Conservation (phyloP, 176 grass and related monocot species). For the Chloris gayana region DNA sequence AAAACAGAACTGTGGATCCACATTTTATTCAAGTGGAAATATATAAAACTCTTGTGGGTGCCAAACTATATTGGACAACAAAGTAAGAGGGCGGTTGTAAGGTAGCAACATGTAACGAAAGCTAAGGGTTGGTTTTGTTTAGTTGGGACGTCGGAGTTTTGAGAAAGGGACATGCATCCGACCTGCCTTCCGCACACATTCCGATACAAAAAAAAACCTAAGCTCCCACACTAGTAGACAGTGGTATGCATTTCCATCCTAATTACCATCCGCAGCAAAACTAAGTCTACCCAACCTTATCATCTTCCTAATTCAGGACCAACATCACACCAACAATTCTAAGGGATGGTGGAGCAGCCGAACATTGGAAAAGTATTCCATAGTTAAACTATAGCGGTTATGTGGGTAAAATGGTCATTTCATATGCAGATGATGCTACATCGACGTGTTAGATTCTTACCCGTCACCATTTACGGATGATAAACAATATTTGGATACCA, state of each 20-base stretch:
- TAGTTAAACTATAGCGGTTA: not conserved
- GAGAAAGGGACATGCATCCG: constrained; percentile 50
- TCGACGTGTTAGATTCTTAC: constrained; percentile 8
- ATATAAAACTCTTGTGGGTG: not conserved
- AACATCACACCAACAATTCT: constrained; percentile 15
- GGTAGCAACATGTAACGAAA: constrained; percentile 14
- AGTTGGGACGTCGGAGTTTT: constrained; percentile 51
- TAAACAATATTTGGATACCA: not conserved
- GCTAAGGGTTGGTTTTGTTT: constrained; percentile 44
- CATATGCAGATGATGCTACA: rapidly evolving
- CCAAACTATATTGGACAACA: not conserved
- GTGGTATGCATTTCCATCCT: constrained; percentile 25
- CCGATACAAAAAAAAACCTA: constrained; percentile 53
- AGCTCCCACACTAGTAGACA: constrained; percentile 47
- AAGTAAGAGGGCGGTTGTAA: not conserved
- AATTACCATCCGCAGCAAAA: constrained; percentile 37
- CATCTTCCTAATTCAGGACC: constrained; percentile 38
- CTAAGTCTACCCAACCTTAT: constrained; percentile 34
- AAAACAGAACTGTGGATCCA: not conserved
- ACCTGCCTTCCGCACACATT: constrained; percentile 36
- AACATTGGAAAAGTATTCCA: not conserved
- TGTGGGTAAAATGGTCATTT: constrained; percentile 3
- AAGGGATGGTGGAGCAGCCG: not conserved
- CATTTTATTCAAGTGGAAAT: constrained; percentile 13
- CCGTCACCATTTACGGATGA: not conserved